Conservation (phyloP, 306 rosid genomes). For the Quercus berberidifolia region DNA sequence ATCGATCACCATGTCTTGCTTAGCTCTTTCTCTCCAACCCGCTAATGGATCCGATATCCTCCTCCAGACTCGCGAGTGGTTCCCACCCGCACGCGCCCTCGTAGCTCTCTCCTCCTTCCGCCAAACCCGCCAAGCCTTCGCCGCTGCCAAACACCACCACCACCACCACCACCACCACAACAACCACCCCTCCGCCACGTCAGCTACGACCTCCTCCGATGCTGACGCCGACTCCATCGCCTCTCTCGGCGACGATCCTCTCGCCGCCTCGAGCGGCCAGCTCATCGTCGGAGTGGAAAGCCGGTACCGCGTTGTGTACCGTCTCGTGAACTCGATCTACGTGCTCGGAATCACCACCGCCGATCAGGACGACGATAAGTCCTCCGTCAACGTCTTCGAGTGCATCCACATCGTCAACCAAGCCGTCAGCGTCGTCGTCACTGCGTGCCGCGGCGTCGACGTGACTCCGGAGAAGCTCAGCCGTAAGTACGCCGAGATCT, state of each 20-base stretch:
- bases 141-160: conserved; percentile 33
- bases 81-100: conserved; percentile 88
- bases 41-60: conserved; percentile 81
- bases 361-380: conserved; percentile 47
- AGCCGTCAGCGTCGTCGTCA: conserved; percentile 77
- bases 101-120: conserved; percentile 88
- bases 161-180: neutral
- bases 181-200: neutral
- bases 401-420: conserved; percentile 91
- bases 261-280: conserved; percentile 91
- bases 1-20: conserved; percentile 59
- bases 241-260: conserved; percentile 80
- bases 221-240: conserved; percentile 63
- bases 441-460: conserved; percentile 91
- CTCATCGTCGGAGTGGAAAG: conserved; percentile 92
- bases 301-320: conserved; percentile 81
- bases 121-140: conserved; percentile 69
- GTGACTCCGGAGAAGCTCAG: conserved; percentile 92
- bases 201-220: neutral
- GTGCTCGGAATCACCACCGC: conserved; percentile 89
- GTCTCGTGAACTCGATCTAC: conserved; percentile 84
- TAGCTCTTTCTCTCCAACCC: conserved; percentile 86
- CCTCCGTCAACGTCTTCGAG: conserved; percentile 81
- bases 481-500: conserved; percentile 87
- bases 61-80: conserved; percentile 94